Evolutionary conservation across 2,329 filamentous ascomycete species (phyloP).

Genomic region (Fragosphaeria purpurea): DNA sequence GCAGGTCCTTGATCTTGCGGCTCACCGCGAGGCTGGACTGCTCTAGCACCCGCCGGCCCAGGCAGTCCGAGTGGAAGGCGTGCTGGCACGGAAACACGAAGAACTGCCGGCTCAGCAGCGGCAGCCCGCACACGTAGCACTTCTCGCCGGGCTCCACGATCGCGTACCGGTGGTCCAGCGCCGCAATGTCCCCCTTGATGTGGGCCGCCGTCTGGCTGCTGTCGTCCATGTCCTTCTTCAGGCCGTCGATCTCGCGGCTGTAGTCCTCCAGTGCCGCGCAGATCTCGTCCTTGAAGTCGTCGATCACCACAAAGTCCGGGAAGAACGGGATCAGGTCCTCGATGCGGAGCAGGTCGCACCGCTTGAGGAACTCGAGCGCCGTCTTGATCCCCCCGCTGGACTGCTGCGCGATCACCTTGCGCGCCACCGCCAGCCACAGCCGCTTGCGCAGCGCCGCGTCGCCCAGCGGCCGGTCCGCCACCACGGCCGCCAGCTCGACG

Average conservation of each 20-base stretch:
- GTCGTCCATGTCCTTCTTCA: conserved; percentile 95
- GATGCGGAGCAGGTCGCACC: conserved; percentile 84
- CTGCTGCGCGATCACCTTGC: conserved; percentile 74
- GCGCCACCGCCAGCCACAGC: conserved; percentile 89
- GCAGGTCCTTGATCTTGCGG: conserved; percentile 73
- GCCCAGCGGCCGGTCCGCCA: conserved; percentile 63
- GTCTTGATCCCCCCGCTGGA: conserved; percentile 80
- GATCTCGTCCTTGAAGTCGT: conserved; percentile 98
- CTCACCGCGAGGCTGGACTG: conserved; percentile 66
- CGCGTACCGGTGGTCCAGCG: conserved; percentile 79
- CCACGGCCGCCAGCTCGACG: conserved; percentile 77
- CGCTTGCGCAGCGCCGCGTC: conserved; percentile 78
- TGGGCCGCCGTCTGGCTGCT: conserved; percentile 78
- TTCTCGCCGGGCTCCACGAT: conserved; percentile 95
- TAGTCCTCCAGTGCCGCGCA: conserved; percentile 91
- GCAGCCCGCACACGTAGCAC: conserved; percentile 80
- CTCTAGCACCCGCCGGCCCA: conserved; percentile 77
- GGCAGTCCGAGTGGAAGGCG: conserved; percentile 90
- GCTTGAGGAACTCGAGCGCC: conserved; percentile 86
- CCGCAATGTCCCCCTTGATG: conserved; percentile 81
- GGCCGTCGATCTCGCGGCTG: conserved; percentile 73
- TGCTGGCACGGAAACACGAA: conserved; percentile 99
- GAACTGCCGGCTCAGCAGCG: conserved; percentile 81
- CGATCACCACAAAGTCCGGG: conserved; percentile 95
- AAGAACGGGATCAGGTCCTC: conserved; percentile 98